These are phyloP conservation scores for Blastobotrys serpentis DNA, from an alignment of 1,139 yeast species.

Conservation along the genomic window DNA sequence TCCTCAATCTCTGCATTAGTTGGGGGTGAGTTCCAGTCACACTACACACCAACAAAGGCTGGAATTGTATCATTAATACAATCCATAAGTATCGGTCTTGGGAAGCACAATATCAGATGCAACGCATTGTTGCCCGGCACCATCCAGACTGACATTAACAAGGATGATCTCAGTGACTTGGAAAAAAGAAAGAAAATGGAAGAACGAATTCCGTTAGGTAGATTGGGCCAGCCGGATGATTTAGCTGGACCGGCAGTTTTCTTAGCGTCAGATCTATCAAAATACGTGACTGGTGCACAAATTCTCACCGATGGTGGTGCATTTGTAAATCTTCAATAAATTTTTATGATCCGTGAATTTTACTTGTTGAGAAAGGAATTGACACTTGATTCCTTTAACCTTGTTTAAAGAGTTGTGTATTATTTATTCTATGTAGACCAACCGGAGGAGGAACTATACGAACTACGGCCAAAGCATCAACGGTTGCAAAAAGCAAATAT, in stretches of 20 bases:
- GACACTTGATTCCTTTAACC: too few relatives aligned
- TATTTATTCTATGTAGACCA: too few relatives aligned
- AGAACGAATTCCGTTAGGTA: slow-evolving; percentile 44
- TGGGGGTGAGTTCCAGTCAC: slow-evolving; percentile 21
- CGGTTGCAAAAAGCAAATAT: too few relatives aligned
- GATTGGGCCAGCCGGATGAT: slow-evolving; percentile 44
- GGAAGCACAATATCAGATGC: slow-evolving; percentile 20
- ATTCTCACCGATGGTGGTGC: slow-evolving; percentile 49
- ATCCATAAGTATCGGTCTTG: slow-evolving; percentile 21
- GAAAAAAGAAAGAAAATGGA: slow-evolving; percentile 39
- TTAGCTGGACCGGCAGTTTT: slow-evolving; percentile 49
- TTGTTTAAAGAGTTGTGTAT: too few relatives aligned
- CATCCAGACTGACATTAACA: slow-evolving; percentile 19
- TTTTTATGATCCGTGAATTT: neutral
- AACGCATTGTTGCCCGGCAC: slow-evolving; percentile 22
- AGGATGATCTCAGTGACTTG: slow-evolving; percentile 43
- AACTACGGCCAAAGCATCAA: too few relatives aligned
- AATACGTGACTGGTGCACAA: slow-evolving; percentile 47
- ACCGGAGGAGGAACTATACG: too few relatives aligned
- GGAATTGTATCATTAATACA: slow-evolving; percentile 19
- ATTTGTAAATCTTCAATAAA: slow-evolving; percentile 15
- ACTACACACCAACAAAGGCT: slow-evolving; percentile 23
- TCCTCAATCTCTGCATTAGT: slow-evolving; percentile 44
- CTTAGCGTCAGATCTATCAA: slow-evolving; percentile 45
- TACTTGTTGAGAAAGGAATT: too few relatives aligned